Evolutionary conservation across 441 rosid species (phyloP), one percentile per base, ranked within the genome.

Genomic region (Gossypium gossypioides): DNA sequence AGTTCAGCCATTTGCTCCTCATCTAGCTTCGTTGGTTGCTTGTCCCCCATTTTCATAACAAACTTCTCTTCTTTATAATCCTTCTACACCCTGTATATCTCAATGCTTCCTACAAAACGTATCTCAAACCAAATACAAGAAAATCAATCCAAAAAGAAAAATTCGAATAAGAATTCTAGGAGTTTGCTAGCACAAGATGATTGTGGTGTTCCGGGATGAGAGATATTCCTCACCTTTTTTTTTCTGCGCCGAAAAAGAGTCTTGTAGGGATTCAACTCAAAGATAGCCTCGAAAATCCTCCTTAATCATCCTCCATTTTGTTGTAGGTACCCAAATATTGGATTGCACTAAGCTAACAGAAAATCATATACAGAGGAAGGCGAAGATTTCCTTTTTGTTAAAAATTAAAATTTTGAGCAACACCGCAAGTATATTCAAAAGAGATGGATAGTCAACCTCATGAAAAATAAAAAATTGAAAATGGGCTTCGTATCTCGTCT

Each of bases 1-100:
- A 93, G 89, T 73, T 93, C 91, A 0, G 87, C 70, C 56, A 88
- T 82, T 75, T 91, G 96, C 8, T 82, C 93, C 1, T 90, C 91
- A 57, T 89, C 90, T 56, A 90, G 80, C 81, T 86, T 83, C 82
- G 74, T 83, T 22, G 85, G 83, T 22, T 84, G 81, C 72, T 84
- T 85, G 78, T 81, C 80, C 72, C 83, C 84, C 88, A 88, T 88
- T 68, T 32, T 79, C 24, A 59, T 10, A 9, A 57, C 3, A 13
- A 46, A 4, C 15, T 16, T 21, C 22, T 12, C 37, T 32, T 12
- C 21, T 37, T 52, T 18, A 15, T 19, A 29, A 6, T 12, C n/a
- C 15, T 4, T 48, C 10, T 5, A 9, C 18, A 4, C 16, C 40
- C 16, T 32, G 40, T 15, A 44, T 9, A 63, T 50, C 15, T 46